These are phyloP conservation scores for Sporisorium scitamineum DNA, from an alignment of 1,284 basidiomycete genomes.

Conservation along the genomic window DNA sequence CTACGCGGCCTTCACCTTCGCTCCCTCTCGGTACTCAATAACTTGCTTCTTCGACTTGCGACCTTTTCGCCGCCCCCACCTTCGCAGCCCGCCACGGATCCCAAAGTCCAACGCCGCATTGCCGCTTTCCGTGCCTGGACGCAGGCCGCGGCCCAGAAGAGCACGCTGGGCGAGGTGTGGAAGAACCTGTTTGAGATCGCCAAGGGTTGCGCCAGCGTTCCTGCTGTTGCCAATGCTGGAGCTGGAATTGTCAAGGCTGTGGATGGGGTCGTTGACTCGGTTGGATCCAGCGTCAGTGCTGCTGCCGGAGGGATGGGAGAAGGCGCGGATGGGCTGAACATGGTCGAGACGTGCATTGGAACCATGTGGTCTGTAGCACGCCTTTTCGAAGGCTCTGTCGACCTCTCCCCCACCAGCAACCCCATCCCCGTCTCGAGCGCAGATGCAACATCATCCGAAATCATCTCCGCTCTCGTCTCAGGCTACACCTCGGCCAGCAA, in stretches of 20 bases:
- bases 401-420: constrained; percentile 10
- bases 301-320: constrained; percentile 11
- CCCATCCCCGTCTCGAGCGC: constrained; percentile 5
- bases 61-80: constrained; percentile 57
- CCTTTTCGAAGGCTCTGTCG: constrained; percentile 48
- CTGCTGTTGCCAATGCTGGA: constrained; percentile 30
- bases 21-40: constrained; percentile 60
- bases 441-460: constrained; percentile 11
- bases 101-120: constrained; percentile 35
- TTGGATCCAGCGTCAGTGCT: background rate
- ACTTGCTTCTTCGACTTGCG: constrained; percentile 53
- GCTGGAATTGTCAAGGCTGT: background rate
- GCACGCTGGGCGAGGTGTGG: constrained; percentile 12
- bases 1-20: constrained; percentile 49
- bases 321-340: constrained; percentile 48
- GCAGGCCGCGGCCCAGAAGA: background rate
- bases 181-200: constrained; percentile 39
- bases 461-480: constrained; percentile 45
- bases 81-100: constrained; percentile 54
- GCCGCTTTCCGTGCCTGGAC: constrained; percentile 38
- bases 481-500: constrained; percentile 46
- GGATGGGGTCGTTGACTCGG: constrained; percentile 4
- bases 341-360: constrained; percentile 60
- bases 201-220: constrained; percentile 42
- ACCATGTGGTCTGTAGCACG: constrained; percentile 60